Percentiles rank a stretch among this genome's conserved stretches.
Evolutionary conservation across 768 basidiomycete genomes (phyloP).

Genomic region (Tubosaeta brunneosetosa): DNA sequence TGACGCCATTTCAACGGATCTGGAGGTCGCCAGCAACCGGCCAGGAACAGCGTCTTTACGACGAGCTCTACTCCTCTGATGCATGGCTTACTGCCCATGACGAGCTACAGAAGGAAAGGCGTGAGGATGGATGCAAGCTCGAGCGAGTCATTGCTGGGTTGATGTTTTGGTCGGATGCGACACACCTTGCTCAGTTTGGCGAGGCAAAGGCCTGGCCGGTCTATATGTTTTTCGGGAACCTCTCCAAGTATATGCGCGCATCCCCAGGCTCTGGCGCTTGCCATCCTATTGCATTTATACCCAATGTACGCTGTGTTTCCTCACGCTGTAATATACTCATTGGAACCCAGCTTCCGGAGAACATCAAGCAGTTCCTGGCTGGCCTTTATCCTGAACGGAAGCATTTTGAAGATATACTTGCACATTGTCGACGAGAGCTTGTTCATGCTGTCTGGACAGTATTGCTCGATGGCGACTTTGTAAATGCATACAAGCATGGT

Average conservation of each 20-base stretch:
- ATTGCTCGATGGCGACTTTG: slow-evolving; percentile 14
- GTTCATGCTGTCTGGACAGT: slow-evolving; percentile 4
- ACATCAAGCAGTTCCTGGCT: not conserved
- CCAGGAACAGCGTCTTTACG: slow-evolving; percentile 12
- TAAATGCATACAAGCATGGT: slow-evolving; percentile 20
- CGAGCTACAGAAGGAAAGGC: slow-evolving; percentile 16
- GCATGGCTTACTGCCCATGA: slow-evolving; percentile 20
- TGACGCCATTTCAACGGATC: slow-evolving; percentile 22
- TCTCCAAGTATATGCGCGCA: slow-evolving; percentile 1
- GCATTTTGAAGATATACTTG: not conserved
- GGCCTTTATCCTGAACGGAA: not conserved
- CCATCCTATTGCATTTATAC: slow-evolving; percentile 2
- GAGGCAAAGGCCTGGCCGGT: slow-evolving; percentile 9
- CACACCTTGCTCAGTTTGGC: slow-evolving; percentile 13
- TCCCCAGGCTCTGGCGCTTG: not conserved
- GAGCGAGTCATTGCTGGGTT: slow-evolving; percentile 12
- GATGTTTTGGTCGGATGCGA: slow-evolving; percentile 22
- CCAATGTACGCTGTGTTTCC: not conserved
- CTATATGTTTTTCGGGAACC: slow-evolving; percentile 3
- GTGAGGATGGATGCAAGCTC: slow-evolving; percentile 10
- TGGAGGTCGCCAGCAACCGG: slow-evolving; percentile 12
- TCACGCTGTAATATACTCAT: too few relatives aligned
- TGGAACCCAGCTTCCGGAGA: not conserved
- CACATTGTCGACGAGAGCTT: slow-evolving; percentile 4
- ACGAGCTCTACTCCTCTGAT: slow-evolving; percentile 24